These are phyloP conservation scores for Cytospora mali DNA, from an alignment of 2,329 filamentous ascomycete genomes.

Conservation along the genomic window DNA sequence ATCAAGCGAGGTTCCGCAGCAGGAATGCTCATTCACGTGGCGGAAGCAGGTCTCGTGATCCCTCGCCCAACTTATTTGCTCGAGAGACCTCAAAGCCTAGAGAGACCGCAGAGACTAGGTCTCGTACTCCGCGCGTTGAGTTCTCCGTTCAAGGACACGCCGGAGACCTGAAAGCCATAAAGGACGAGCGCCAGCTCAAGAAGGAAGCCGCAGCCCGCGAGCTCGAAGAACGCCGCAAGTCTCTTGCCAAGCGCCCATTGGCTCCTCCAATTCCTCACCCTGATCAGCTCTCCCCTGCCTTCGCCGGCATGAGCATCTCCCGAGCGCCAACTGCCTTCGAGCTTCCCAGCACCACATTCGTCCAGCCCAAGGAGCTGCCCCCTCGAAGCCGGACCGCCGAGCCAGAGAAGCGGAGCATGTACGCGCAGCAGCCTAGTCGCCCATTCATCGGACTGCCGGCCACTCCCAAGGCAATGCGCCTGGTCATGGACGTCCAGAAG, in stretches of 20 bases:
- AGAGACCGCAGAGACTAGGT: constrained; percentile 35
- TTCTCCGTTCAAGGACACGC: constrained; percentile 48
- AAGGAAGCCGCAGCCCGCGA: constrained; percentile 80
- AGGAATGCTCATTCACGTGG: constrained; percentile 46
- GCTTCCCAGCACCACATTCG: constrained; percentile 46
- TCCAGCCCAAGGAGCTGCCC: constrained; percentile 48
- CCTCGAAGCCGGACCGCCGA: constrained; percentile 69
- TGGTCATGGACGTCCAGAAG: constrained; percentile 63
- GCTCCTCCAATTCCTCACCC: constrained; percentile 82
- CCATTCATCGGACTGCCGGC: constrained; percentile 79
- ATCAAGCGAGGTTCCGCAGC: constrained; percentile 58
- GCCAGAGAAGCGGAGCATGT: constrained; percentile 58
- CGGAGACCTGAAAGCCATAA: constrained; percentile 58
- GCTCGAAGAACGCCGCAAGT: constrained; percentile 84
- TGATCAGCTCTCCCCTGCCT: constrained; percentile 50
- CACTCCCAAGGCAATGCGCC: constrained; percentile 87
- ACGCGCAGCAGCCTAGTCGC: constrained; percentile 42
- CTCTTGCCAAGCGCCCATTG: constrained; percentile 77
- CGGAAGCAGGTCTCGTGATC: constrained; percentile 29
- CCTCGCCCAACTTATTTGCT: constrained; percentile 33
- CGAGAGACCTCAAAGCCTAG: constrained; percentile 35
- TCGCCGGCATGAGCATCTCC: constrained; percentile 29
- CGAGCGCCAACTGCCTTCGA: constrained; percentile 42
- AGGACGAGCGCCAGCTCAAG: constrained; percentile 64
- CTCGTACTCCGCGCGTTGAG: constrained; percentile 41